Conservation (phyloP, 2,329 filamentous ascomycete species). For the Acrodontium crateriforme region DNA sequence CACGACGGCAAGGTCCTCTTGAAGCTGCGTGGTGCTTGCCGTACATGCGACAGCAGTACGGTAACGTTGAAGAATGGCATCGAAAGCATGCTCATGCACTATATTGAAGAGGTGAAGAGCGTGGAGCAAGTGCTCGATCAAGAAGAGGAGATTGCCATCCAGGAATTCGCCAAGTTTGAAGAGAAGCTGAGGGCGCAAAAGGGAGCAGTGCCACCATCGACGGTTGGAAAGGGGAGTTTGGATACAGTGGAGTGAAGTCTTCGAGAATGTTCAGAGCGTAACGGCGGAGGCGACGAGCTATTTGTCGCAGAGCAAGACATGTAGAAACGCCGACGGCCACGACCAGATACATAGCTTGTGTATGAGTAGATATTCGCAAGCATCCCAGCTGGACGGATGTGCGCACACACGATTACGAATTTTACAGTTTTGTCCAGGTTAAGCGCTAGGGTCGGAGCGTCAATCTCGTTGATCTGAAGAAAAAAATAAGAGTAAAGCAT, state of each 20-base stretch:
- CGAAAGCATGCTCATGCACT: slow-evolving; percentile 80
- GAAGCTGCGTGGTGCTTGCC: slow-evolving; percentile 82
- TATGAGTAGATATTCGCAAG: too few relatives aligned
- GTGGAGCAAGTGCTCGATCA: slow-evolving; percentile 83
- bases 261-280: too few relatives aligned
- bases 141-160: slow-evolving; percentile 75
- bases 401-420: too few relatives aligned
- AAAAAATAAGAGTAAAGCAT: too few relatives aligned
- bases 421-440: too few relatives aligned
- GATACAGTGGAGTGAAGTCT: slow-evolving; percentile 32
- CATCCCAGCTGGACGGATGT: too few relatives aligned
- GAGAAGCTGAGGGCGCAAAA: slow-evolving; percentile 58
- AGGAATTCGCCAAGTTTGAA: slow-evolving; percentile 90
- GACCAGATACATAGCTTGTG: too few relatives aligned
- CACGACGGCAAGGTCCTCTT: slow-evolving; percentile 55
- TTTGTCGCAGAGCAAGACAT: too few relatives aligned
- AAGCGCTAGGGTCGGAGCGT: too few relatives aligned
- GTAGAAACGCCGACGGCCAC: too few relatives aligned
- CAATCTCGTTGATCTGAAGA: too few relatives aligned
- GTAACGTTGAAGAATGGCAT: slow-evolving; percentile 96
- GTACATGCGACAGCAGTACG: slow-evolving; percentile 92
- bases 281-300: too few relatives aligned
- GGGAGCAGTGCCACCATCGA: slow-evolving; percentile 36
- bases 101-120: slow-evolving; percentile 92
- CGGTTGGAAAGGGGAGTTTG: slow-evolving; percentile 37